Evolutionary conservation across 2,329 filamentous ascomycete species (phyloP).

Genomic region (Sporothrix luriei): DNA sequence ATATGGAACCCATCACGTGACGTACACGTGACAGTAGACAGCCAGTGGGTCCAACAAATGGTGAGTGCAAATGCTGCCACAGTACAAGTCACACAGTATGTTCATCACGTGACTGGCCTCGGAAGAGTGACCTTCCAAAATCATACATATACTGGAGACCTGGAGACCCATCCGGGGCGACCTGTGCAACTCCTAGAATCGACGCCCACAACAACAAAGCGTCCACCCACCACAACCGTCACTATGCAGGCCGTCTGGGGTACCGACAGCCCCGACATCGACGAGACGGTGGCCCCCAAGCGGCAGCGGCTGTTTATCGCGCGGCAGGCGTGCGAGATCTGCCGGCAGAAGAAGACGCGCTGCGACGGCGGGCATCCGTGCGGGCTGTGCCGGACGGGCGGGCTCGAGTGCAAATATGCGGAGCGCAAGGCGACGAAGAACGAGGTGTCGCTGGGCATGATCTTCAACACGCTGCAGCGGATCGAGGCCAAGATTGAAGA

Average conservation of each 20-base stretch:
- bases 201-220: not conserved
- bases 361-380: constrained; percentile 60
- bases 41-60: too few relatives aligned
- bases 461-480: constrained; percentile 57
- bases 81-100: not conserved
- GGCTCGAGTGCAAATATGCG: constrained; percentile 55
- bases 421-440: constrained; percentile 58
- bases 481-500: constrained; percentile 57
- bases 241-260: constrained; percentile 35
- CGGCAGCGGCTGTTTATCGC: constrained; percentile 37
- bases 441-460: constrained; percentile 56
- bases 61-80: not conserved
- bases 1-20: too few relatives aligned
- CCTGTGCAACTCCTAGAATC: constrained; percentile 17
- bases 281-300: constrained; percentile 32
- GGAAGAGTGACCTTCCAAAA: not conserved
- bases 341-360: constrained; percentile 56
- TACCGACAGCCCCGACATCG: constrained; percentile 31
- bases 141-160: constrained; percentile 17
- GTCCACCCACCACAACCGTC: not conserved
- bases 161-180: constrained; percentile 11
- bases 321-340: constrained; percentile 54
- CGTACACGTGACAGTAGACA: too few relatives aligned
- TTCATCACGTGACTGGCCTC: too few relatives aligned
- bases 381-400: constrained; percentile 53